Conservation (phyloP, 73 alveolate species). For the Symbiodinium natans region DNA sequence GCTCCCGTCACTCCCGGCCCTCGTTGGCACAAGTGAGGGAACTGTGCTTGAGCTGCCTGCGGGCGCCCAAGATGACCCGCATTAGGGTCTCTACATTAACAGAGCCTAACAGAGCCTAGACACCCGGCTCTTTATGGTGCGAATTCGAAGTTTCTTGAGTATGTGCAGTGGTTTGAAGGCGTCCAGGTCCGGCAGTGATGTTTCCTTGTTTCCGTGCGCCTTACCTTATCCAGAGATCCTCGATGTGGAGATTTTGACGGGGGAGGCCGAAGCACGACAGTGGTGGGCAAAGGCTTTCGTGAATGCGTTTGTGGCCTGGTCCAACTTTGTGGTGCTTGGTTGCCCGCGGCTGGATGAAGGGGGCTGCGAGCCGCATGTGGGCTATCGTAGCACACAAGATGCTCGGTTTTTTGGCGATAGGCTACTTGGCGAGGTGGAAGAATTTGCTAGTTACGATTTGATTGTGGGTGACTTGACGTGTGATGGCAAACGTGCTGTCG, state of each 20-base stretch:
- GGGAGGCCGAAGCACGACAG: not conserved
- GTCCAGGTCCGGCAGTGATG: constrained; percentile 3
- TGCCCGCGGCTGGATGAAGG: not conserved
- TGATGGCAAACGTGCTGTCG: not conserved
- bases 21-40: too few species aligned
- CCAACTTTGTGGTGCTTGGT: constrained; percentile 7
- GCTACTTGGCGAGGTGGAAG: constrained; percentile 20
- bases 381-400: not conserved
- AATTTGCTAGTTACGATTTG: not conserved
- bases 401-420: not conserved
- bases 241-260: not conserved
- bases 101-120: too few species aligned
- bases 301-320: constrained; percentile 16
- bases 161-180: constrained; percentile 9
- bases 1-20: too few species aligned
- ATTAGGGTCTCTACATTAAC: too few species aligned
- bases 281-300: not conserved
- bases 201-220: not conserved
- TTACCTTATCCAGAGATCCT: not conserved
- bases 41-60: too few species aligned
- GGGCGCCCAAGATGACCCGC: too few species aligned
- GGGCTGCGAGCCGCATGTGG: not conserved
- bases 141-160: not conserved
- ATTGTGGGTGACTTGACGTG: not conserved
- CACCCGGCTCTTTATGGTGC: not conserved